These are phyloP conservation scores for Chloranthus sessilifolius DNA, from an alignment of 164 flowering plant genomes.

Conservation along the genomic window DNA sequence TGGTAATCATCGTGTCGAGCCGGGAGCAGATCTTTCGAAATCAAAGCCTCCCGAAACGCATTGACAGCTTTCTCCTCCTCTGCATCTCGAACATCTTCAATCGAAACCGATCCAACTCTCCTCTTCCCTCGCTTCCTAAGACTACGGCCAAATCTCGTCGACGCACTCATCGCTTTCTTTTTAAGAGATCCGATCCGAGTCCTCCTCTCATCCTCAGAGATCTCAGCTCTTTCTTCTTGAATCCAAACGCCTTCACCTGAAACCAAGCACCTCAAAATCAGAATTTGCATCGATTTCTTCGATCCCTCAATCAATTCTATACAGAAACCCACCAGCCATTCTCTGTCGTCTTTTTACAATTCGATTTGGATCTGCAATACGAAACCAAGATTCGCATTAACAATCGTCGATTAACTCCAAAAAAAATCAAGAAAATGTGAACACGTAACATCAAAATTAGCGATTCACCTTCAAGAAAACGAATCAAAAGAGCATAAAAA, in stretches of 20 bases:
- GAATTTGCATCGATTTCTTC: no score
- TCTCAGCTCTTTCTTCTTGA: slow-evolving; percentile 50
- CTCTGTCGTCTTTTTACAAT: no score
- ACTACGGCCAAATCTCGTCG: slow-evolving; percentile 40
- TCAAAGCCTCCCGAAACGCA: slow-evolving; percentile 47
- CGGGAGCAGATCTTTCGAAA: slow-evolving; percentile 58
- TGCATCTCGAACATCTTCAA: slow-evolving; percentile 70
- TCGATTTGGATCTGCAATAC: no score
- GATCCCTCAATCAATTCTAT: no score
- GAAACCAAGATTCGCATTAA: no score
- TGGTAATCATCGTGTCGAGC: slow-evolving; percentile 72
- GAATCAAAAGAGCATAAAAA: no score
- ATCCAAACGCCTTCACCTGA: not conserved
- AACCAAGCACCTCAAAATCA: no score
- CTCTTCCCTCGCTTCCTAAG: slow-evolving; percentile 50
- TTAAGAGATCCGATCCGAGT: slow-evolving; percentile 44
- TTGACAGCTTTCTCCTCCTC: slow-evolving; percentile 64
- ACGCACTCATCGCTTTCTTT: slow-evolving; percentile 75
- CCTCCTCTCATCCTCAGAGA: slow-evolving; percentile 56
- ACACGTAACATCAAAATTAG: no score
- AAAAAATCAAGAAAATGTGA: no score
- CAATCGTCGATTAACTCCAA: no score
- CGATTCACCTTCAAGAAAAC: no score
- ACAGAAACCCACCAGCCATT: no score
- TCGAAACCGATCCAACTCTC: slow-evolving; percentile 43